Evolutionary conservation across 2,329 filamentous ascomycete species (phyloP), one percentile per base, ranked within the genome.

Genomic region (Neofusicoccum parvum): DNA sequence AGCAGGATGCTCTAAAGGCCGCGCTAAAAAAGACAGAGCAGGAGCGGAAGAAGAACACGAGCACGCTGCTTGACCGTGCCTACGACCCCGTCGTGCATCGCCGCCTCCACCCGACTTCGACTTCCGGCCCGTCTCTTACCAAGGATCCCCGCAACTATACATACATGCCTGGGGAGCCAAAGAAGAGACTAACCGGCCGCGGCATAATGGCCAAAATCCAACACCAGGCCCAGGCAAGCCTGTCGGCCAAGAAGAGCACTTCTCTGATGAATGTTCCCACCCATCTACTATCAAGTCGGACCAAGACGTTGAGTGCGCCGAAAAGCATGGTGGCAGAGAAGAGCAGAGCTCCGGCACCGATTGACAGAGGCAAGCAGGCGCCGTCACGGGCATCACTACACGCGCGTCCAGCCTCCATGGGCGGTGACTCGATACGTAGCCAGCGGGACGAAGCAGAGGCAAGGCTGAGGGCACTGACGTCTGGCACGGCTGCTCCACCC

Each of bases 1-100:
- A 77, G 49, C 71, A 76, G 58, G 72, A 74, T 17, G 70, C 70
- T 20, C 66, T 79, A 34, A 75, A 71, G 64, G 69, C 74, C 65
- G 53, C 51, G 11, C 32, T 65, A 15, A 45, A 43, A 4, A 48
- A 51, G 45, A 58, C 15, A 15, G 63, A 59, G 34, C 51, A 58
- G 14, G 63, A 65, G 43, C 51, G 63, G 32, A 48, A 65, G 53
- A 65, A 65, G 45, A 65, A 65, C 20, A 65, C 63, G 14, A 65
- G 63, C 36, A 65, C 53, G 12, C 63, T 65, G 4, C 51, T 65
- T 15, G 37, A 59, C 53, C 51, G 45, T 27, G 45, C 51, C 23
- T 59, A 49, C 36, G 63, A 65, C 5, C 63, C 63, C 14, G 36
- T 54, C 49, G 17, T 48, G 41, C 43, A 54, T 12, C 63, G 63